Evolutionary conservation across 2,329 filamentous ascomycete species (phyloP).

Genomic region (Sphaerulina vaccinii): DNA sequence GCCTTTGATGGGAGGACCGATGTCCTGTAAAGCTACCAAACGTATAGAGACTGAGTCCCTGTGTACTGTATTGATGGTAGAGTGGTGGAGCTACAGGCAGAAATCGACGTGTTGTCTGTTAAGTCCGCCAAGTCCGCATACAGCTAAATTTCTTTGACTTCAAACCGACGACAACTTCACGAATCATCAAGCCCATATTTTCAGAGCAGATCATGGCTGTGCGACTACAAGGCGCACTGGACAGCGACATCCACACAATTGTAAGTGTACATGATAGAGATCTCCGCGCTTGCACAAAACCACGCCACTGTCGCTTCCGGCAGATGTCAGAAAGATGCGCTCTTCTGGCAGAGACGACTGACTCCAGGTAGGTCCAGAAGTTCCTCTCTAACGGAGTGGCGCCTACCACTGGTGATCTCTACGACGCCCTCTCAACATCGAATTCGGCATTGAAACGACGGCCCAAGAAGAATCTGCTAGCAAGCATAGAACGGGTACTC

Average conservation of each 20-base stretch:
- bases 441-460: slow-evolving; percentile 83
- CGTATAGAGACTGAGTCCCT: too few species aligned
- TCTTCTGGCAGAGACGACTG: neutral
- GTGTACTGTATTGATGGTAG: too few species aligned
- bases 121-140: neutral
- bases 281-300: neutral
- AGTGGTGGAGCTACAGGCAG: too few species aligned
- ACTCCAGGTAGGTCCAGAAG: slow-evolving; percentile 17
- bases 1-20: too few species aligned
- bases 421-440: slow-evolving; percentile 76
- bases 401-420: slow-evolving; percentile 50
- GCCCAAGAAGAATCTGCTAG: slow-evolving; percentile 77
- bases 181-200: neutral
- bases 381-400: slow-evolving; percentile 31
- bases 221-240: slow-evolving; percentile 29
- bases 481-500: slow-evolving; percentile 79
- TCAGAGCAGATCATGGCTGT: slow-evolving; percentile 7
- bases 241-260: slow-evolving; percentile 57
- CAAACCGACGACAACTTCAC: neutral
- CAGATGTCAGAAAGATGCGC: too few species aligned
- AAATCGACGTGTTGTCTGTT: too few species aligned
- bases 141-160: slow-evolving; percentile 2
- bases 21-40: neutral
- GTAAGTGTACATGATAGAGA: too few species aligned
- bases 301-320: neutral